Base-by-base conservation (phyloP, 2,329 filamentous ascomycete species). In the Paradendryphiella salina region DNA sequence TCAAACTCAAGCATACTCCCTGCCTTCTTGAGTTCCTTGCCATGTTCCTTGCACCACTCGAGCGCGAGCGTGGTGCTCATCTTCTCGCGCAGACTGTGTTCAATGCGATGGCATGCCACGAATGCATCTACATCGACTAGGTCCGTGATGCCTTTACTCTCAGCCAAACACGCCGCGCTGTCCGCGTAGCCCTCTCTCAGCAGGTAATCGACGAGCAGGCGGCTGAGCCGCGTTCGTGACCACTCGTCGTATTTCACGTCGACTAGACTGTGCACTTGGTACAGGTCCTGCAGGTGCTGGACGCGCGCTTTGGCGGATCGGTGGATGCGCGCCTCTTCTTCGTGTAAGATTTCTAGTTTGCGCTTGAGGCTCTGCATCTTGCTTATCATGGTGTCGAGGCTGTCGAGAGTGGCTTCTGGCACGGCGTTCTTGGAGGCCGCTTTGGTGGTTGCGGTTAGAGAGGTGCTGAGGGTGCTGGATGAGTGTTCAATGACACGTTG, bases 161-260 rank as follows among this genome's bases (percentile, higher is more conserved):
- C 76, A 1, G 92, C 90, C 44, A 99, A 77, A 52, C 85, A 82
- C 40, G 79, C 80, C 2, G 94, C 94, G 61, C 86, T 94, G 17
- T 88, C 83, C 14, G 83, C 83, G 68, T 93, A 96, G 3, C 93
- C 93, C 54, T 87, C 86, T 7, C 94, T 83, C 40, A 97, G 77
- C 60, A 99, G 80, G 73, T 96, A 96, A 70, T 99, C 94, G n/a
- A 96, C 89, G 39, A 99, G 76, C 50, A 97, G 76, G 14, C 94
- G 81, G 73, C 96, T 88, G 36, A 99, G 79, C 17, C 94, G 81
- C 32, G 84, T 84, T 46, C 89, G 84, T 54, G 88, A 90, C 94
- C 94, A 99, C 50, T 83, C 79, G 68, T 97, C 93, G 75, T 97
- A 99, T 68, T 90, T 90, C 62, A 96, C 90, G 70, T 99, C 94